Conservation (phyloP, 1,284 basidiomycete species). For the Leccinum subrobustum region DNA sequence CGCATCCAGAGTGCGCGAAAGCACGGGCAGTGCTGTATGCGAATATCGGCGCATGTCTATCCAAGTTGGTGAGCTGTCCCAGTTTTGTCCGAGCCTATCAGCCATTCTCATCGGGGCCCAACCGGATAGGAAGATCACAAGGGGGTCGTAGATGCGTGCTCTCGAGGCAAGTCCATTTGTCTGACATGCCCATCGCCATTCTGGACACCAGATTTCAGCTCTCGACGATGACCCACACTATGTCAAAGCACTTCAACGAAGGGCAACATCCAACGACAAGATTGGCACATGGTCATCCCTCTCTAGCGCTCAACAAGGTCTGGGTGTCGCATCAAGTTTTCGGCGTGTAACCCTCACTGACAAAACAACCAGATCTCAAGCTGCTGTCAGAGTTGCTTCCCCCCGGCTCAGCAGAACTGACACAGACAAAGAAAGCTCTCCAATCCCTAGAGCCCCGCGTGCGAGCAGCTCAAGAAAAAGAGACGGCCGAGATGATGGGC, state of each 20-base stretch:
- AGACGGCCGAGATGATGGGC: constrained; percentile 89
- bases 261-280: constrained; percentile 81
- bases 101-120: constrained; percentile 6
- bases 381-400: constrained; percentile 64
- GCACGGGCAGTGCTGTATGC: constrained; percentile 69
- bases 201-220: constrained; percentile 48
- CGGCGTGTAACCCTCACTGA: constrained; percentile 1
- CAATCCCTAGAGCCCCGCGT: constrained; percentile 61
- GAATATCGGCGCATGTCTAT: constrained; percentile 79
- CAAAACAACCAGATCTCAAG: constrained; percentile 69
- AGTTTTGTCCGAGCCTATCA: not conserved
- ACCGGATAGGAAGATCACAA: constrained; percentile 64
- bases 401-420: constrained; percentile 49
- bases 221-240: constrained; percentile 83
- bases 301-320: constrained; percentile 82
- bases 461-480: constrained; percentile 77
- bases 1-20: constrained; percentile 49
- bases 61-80: constrained; percentile 62
- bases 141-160: constrained; percentile 74
- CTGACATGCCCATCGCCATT: not conserved
- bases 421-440: constrained; percentile 51
- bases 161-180: constrained; percentile 51
- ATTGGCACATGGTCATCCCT: constrained; percentile 83
- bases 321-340: not conserved
- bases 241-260: constrained; percentile 84